Evolutionary conservation across 805 yeast species (phyloP), one percentile per base, ranked within the genome.

Genomic region (Pichia exigua): DNA sequence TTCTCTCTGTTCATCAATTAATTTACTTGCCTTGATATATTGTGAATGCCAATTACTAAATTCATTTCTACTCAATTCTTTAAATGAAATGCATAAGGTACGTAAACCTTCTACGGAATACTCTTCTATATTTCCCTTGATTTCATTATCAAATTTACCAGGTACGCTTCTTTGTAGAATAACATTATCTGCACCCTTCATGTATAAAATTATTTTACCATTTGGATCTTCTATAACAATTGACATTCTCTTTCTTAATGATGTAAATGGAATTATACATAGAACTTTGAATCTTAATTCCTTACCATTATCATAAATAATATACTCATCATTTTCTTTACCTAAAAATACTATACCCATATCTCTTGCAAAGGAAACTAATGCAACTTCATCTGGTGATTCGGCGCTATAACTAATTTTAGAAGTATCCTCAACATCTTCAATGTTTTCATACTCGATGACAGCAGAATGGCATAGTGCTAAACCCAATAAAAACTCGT

Each of bases 381-480:
- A 72, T 0, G 94, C 91, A 42, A 84, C 81, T 64, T 86, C 95
- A 69, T 86, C 95, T 0, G 95, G 95, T 10, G 90, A 83, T 62
- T 86, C 91, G 1, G 92, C 91, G 59, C 85, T 83, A 68, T 79
- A 83, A 28, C 73, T 73, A 42, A 81, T 64, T 35, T 66, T 61
- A 20, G 75, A 78, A 10, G 68, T 66, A 2, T 62, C 63, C 45
- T 69, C 71, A 18, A n/a, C 18, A 15, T 47, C 38, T 21, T 53
- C 54, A 24, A 51, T 40, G 18, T 39, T 21, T 18, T 45, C 21
- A 22, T 46, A 41, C 39, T 55, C 58, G 30, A 55, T 44, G 40
- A 85, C 78, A 4, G 83, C 94, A 5, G 89, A 79, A 61, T 86
- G 91, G 59, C 94, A 86, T 22, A 86, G 69, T 0, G 91, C 86